A percentile compares a stretch with the other conserved stretches of the same genome.
Evolutionary conservation across 331 rosid genomes (phyloP).

Genomic region (Arachis monticola): DNA sequence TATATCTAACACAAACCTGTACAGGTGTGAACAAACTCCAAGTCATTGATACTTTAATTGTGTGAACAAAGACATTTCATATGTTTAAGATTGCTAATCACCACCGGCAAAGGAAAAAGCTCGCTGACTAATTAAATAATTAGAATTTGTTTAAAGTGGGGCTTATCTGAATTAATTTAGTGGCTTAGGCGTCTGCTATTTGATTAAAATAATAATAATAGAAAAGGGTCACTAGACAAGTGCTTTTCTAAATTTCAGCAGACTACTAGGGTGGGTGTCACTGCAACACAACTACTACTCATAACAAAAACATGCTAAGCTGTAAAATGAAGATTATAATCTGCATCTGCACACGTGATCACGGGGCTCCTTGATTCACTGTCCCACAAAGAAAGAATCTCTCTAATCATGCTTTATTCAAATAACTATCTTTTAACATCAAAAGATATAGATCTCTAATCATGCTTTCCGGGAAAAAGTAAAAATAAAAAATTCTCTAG

Average conservation of each 20-base stretch:
- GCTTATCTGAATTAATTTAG: neutral
- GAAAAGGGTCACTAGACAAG: neutral
- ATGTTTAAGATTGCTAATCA: neutral
- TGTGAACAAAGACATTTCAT: neutral
- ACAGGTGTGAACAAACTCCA: neutral
- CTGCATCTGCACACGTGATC: constrained; percentile 3
- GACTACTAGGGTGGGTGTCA: neutral
- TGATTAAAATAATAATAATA: neutral
- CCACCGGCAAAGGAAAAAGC: too few relatives aligned
- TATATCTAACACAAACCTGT: neutral
- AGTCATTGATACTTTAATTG: neutral
- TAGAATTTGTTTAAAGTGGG: neutral
- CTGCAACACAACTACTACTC: neutral
- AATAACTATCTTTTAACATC: neutral
- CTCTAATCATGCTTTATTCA: neutral
- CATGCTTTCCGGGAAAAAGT: neutral
- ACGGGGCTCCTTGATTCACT: neutral
- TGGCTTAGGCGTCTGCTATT: neutral
- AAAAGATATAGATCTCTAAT: too few relatives aligned
- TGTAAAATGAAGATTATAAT: neutral
- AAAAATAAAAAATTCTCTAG: neutral
- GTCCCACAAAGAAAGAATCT: neutral
- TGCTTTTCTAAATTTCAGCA: neutral
- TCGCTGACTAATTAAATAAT: neutral
- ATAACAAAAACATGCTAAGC: neutral